A percentile compares a stretch with the other conserved stretches of the same genome.
Conservation (phyloP, 2,329 filamentous ascomycete species). For the Mycosphaerella sp. region DNA sequence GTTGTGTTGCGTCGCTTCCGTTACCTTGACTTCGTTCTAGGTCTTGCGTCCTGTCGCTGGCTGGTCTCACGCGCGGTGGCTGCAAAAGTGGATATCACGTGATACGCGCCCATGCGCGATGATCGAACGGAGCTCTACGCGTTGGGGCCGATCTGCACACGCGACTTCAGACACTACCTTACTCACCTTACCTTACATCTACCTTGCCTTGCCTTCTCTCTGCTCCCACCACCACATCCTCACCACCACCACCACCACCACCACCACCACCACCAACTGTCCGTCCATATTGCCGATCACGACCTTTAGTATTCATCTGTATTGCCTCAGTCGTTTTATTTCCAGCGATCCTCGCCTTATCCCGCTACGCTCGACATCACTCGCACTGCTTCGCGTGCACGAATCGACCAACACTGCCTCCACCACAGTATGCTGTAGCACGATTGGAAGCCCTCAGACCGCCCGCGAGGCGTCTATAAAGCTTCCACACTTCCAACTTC, state of each 20-base stretch:
- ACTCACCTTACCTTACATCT: too few species aligned
- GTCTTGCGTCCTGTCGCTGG: not conserved
- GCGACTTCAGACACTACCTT: not conserved
- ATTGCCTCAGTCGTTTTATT: not conserved
- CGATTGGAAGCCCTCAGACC: slow-evolving; percentile 23
- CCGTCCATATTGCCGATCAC: not conserved
- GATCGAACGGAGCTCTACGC: not conserved
- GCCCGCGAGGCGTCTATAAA: slow-evolving; percentile 19
- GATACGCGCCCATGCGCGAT: not conserved
- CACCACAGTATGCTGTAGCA: slow-evolving; percentile 28
- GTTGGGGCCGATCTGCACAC: not conserved
- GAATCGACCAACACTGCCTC: not conserved
- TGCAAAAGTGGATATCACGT: not conserved
- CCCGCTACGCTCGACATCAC: not conserved
- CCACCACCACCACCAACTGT: not conserved
- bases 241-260: not conserved
- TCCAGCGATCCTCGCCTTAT: not conserved
- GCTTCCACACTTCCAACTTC: slow-evolving; percentile 8
- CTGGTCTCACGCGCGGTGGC: not conserved
- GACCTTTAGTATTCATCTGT: not conserved
- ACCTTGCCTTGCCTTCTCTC: not conserved
- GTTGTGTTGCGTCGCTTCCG: not conserved
- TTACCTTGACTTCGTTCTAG: too few species aligned
- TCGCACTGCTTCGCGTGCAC: not conserved
- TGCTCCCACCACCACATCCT: slow-evolving; percentile 1